Evolutionary conservation across 1,284 basidiomycete genomes (phyloP), one percentile per base, ranked within the genome.

Genomic region (Cystobasidium sp.): DNA sequence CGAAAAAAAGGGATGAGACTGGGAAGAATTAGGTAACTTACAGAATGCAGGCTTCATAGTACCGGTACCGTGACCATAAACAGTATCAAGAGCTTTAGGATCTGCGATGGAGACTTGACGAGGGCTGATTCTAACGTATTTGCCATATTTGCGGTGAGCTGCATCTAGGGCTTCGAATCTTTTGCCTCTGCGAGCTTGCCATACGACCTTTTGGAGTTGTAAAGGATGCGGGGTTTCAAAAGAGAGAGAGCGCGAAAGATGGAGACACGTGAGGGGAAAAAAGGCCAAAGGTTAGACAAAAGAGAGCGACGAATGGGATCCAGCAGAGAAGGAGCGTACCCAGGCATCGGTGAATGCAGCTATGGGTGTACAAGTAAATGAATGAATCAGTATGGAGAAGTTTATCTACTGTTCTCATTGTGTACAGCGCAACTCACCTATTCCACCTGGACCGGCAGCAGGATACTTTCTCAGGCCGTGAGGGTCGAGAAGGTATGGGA

Each of bases 81-180:
- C 85, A 76, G 88, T 81, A 75, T 86, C 87, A 24, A 94, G 86
- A 0, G 92, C 92, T 0, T 87, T 87, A 0, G 92, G 90, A 80
- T 92, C 89, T 20, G 91, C 88, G 71, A 95, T 86, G 14, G 68
- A 72, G 20, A 76, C 55, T 46, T 76, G 66, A 22, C 74, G 56
- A 4, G 75, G 75, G 16, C 66, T 65, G 63, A 73, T 75, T 49
- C 74, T 58, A 16, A 76, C 75, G 59, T 74, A 74, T 66, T 73
- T 73, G 6, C 70, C 70, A 66, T 73, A 73, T 46, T 73, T 73
- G 62, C 63, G 62, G 24, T 73, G 70, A 12, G 70, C 70, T 18
- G 55, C 75, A 62, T 76, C 71, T 3, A 76, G 53, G n/a, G 52
- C 52, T 43, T 55, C 55, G 65, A 63, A 76, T 16, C 71, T 43